Conservation (phyloP, 2,329 filamentous ascomycete species). For the Neofusicoccum kwambonambiense region DNA sequence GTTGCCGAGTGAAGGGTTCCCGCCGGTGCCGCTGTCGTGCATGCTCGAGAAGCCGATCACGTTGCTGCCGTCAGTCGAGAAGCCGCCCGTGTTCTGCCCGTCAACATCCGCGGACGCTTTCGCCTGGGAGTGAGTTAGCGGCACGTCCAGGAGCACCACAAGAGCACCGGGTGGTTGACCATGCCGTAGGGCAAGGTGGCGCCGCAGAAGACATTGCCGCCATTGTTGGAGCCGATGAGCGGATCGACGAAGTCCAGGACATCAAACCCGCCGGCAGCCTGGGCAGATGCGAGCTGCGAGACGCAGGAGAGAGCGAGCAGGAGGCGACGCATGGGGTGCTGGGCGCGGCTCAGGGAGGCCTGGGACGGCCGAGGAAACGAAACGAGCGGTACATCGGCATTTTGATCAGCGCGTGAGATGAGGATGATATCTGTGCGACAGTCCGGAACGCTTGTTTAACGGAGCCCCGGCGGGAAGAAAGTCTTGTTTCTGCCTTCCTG, state of each 20-base stretch:
- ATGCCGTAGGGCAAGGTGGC: constrained; percentile 49
- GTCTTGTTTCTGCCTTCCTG: background rate
- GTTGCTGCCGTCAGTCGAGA: constrained; percentile 47
- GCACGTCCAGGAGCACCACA: constrained; percentile 30
- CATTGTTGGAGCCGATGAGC: constrained; percentile 45
- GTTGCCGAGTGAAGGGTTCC: constrained; percentile 64
- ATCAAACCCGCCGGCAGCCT: constrained; percentile 21
- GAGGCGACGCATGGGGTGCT: background rate
- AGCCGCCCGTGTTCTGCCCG: constrained; percentile 57
- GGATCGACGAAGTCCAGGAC: constrained; percentile 41
- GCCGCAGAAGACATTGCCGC: constrained; percentile 49
- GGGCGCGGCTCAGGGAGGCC: background rate
- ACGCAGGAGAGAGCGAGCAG: background rate
- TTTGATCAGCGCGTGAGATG: background rate
- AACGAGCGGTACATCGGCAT: background rate
- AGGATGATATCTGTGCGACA: background rate
- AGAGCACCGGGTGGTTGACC: background rate
- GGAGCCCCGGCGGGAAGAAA: background rate
- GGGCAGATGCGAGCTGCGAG: background rate
- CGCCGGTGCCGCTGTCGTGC: constrained; percentile 39
- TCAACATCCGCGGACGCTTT: constrained; percentile 46
- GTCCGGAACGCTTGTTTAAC: background rate
- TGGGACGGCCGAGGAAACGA: background rate
- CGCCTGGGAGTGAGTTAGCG: constrained; percentile 46
- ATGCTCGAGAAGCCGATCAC: constrained; percentile 44